Evolutionary conservation across 371 early-diverging fungal genomes (phyloP), one percentile per base, ranked within the genome.

Genomic region (Coemansia sp.): DNA sequence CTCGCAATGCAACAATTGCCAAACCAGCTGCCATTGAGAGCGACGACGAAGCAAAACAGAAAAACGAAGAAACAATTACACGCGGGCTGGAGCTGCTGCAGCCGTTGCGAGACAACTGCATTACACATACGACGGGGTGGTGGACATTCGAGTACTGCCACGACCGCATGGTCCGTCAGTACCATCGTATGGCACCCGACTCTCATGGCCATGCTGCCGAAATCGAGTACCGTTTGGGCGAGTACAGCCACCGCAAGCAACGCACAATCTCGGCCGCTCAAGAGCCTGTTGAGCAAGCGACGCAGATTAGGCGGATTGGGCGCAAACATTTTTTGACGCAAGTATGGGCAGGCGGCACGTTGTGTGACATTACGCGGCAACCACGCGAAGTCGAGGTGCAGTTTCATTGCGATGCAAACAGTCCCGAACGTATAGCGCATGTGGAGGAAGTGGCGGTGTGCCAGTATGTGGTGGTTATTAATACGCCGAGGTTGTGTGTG

Each of bases 111-210:
- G 67, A 67, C 1, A 69, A 64, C n/a, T 90, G 91, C 70, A 73
- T 90, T 18, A 45, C 55, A 53, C 81, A 90, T 84, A 68, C 72
- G 18, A 77, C 80, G 27, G 86, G 83, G 18, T 92, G 87, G 77
- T 93, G 91, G 91, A 81, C 86, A 0, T 93, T 90, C 64, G 92
- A 93, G 76, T 90, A 87, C 70, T 93, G 93, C 68, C 91, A 89
- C 73, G 77, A 80, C 51, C 78, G 72, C 39, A 79, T 86, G 50
- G 85, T 93, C 16, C 87, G 90, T 4, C 93, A 93, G 75, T 90
- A 82, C 68, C 89, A 91, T 61, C 68, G 80, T 5, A 52, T 66
- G 34, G 64, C 80, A 39, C 72, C 69, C 0, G 73, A 79, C 50
- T 64, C 74, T 55, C 71, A 22, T 63, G 80, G 53, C 39, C 65